Conservation (phyloP, 2,329 filamentous ascomycete genomes). For the Fusarium luffae region DNA sequence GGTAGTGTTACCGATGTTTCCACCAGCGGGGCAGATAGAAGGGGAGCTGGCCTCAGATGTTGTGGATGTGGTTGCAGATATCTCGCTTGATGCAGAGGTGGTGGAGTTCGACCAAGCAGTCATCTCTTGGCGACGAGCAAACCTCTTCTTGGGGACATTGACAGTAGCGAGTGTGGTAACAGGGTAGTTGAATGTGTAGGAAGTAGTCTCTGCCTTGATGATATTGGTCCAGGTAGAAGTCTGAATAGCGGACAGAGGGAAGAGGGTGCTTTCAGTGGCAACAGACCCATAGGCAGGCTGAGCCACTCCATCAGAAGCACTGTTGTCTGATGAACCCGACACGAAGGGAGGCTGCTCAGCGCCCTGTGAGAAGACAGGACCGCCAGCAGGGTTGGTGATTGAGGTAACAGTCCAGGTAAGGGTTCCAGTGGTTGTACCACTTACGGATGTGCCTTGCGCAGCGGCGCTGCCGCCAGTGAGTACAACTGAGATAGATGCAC, state of each 20-base stretch:
- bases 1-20: conserved; percentile 53
- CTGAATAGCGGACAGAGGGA: conserved; percentile 39
- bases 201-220: conserved; percentile 53
- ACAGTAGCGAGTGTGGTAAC: conserved; percentile 54
- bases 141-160: conserved; percentile 44
- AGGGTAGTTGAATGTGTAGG: conserved; percentile 54
- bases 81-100: conserved; percentile 23
- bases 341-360: conserved; percentile 28
- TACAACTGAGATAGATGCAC: conserved; percentile 36
- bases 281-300: conserved; percentile 42
- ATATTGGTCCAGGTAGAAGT: conserved; percentile 56
- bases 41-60: conserved; percentile 26
- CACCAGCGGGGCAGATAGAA: conserved; percentile 45
- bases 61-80: conserved; percentile 11
- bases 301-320: conserved; percentile 25
- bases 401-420: conserved; percentile 42
- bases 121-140: conserved; percentile 47
- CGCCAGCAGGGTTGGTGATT: conserved; percentile 38
- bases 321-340: conserved; percentile 28
- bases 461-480: conserved; percentile 30
- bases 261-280: conserved; percentile 39
- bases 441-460: conserved; percentile 20
- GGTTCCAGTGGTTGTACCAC: conserved; percentile 41
- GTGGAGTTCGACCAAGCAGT: conserved; percentile 50
- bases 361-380: conserved; percentile 36